Evolutionary conservation across 2,329 filamentous ascomycete species (phyloP).

Genomic region (Aschersonia sp.): DNA sequence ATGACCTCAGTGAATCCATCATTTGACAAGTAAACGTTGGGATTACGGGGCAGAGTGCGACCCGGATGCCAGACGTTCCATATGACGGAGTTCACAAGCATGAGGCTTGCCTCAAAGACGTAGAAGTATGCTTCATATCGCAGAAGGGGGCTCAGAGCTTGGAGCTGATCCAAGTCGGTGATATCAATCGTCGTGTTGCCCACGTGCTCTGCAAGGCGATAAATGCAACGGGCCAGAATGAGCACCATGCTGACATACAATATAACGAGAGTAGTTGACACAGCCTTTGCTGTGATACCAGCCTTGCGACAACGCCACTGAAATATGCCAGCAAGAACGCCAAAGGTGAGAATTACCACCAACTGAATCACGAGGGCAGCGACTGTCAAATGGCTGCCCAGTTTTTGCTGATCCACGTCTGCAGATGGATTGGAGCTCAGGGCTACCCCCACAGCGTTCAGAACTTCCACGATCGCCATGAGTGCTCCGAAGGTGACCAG

Average conservation of each 20-base stretch:
- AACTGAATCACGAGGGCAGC: conserved; percentile 31
- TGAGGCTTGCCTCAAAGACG: conserved; percentile 36
- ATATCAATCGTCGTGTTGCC: conserved; percentile 11
- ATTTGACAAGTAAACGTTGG: conserved; percentile 29
- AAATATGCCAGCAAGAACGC: conserved; percentile 27
- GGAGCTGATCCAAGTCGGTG: conserved; percentile 4
- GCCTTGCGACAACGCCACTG: conserved; percentile 20
- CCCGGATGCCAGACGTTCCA: conserved; percentile 36
- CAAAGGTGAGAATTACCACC: conserved; percentile 28
- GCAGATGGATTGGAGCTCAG: conserved; percentile 21
- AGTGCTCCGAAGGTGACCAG: conserved; percentile 31
- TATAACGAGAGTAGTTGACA: conserved; percentile 1
- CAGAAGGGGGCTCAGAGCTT: conserved; percentile 23
- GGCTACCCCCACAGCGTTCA: conserved; percentile 30
- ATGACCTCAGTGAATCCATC: conserved; percentile 22
- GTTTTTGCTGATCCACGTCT: conserved; percentile 11
- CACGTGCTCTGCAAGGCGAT: conserved; percentile 30
- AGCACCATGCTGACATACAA: conserved; percentile 33
- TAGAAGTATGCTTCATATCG: conserved; percentile 42
- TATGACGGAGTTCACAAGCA: conserved; percentile 33
- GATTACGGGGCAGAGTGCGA: conserved; percentile 28
- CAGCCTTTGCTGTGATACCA: not conserved
- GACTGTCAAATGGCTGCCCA: conserved; percentile 23
- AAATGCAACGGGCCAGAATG: conserved; percentile 37
- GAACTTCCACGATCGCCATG: conserved; percentile 27